Evolutionary conservation across 1,284 basidiomycete genomes (phyloP).

Genomic region (Sanghuangporus weigelae): DNA sequence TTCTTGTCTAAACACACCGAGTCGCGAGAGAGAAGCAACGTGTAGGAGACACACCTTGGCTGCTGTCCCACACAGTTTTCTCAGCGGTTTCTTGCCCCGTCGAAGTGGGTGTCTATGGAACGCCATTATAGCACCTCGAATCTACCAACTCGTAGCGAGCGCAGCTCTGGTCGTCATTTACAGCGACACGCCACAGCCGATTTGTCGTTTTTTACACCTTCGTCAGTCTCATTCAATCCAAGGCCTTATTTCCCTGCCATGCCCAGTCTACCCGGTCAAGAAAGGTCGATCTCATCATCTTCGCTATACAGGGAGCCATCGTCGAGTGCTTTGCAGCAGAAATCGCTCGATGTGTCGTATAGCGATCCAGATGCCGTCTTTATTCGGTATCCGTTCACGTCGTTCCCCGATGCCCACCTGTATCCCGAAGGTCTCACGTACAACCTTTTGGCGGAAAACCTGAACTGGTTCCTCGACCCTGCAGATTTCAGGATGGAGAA

Average conservation of each 20-base stretch:
- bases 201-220: constrained; percentile 52
- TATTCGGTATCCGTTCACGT: constrained; percentile 63
- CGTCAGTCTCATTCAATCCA: constrained; percentile 54
- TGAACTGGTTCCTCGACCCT: constrained; percentile 71
- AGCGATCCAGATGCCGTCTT: constrained; percentile 59
- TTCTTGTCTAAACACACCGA: constrained; percentile 2
- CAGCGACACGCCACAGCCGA: constrained; percentile 44
- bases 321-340: constrained; percentile 39
- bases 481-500: constrained; percentile 53
- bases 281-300: constrained; percentile 21
- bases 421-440: constrained; percentile 65
- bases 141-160: neutral
- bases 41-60: neutral
- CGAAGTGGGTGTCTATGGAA: neutral
- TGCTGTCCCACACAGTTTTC: neutral
- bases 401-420: constrained; percentile 55
- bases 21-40: neutral
- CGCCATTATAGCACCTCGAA: constrained; percentile 17
- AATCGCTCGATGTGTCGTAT: constrained; percentile 59
- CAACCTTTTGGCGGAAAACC: constrained; percentile 59
- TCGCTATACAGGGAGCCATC: constrained; percentile 26
- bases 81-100: neutral
- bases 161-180: constrained; percentile 28
- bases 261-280: constrained; percentile 21
- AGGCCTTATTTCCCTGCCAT: constrained; percentile 45